phyloP scores from a whole-genome alignment of 1,284 basidiomycete genomes.

The Sutorius eximius region DNA sequence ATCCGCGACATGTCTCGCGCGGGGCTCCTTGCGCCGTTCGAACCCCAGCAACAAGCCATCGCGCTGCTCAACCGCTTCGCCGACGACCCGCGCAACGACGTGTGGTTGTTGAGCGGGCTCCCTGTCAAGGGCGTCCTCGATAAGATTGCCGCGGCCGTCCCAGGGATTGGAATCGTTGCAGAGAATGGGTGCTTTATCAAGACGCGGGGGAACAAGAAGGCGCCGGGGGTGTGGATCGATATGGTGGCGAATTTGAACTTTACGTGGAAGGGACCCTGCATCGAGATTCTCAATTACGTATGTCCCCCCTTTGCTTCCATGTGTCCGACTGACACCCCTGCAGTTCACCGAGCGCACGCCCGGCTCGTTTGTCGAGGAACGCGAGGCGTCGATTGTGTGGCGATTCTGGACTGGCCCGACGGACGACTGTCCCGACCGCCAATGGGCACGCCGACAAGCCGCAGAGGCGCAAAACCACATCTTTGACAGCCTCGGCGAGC shows the following conservation, averaged over 20 bases:
- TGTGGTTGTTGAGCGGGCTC: conserved; percentile 82
- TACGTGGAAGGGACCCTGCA: conserved; percentile 75
- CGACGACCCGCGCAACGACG: conserved; percentile 68
- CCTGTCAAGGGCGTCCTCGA: conserved; percentile 64
- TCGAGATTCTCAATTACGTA: conserved; percentile 82
- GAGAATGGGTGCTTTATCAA: conserved; percentile 89
- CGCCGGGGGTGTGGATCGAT: conserved; percentile 62
- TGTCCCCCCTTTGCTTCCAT: conserved; percentile 30
- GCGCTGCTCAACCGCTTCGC: conserved; percentile 60
- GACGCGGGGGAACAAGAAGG: conserved; percentile 40
- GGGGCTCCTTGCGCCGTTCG: conserved; percentile 45
- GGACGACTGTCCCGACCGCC: conserved; percentile 51
- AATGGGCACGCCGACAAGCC: conserved; percentile 83
- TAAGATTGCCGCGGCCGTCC: conserved; percentile 57
- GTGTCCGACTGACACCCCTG: not conserved
- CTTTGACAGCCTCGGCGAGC: conserved; percentile 81
- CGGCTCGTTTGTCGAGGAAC: conserved; percentile 80
- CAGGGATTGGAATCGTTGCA: conserved; percentile 78
- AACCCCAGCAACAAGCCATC: conserved; percentile 56
- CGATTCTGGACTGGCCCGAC: conserved; percentile 69
- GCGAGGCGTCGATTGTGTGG: conserved; percentile 84
- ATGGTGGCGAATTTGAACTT: conserved; percentile 79
- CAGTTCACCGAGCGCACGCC: conserved; percentile 89
- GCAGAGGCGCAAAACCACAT: conserved; percentile 91
- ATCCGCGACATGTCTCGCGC: conserved; percentile 50